A percentile compares a stretch with the other conserved stretches of the same genome.
phyloP scores from a whole-genome alignment of 176 grass and related monocot genomes.

The Bromus sterilis region DNA sequence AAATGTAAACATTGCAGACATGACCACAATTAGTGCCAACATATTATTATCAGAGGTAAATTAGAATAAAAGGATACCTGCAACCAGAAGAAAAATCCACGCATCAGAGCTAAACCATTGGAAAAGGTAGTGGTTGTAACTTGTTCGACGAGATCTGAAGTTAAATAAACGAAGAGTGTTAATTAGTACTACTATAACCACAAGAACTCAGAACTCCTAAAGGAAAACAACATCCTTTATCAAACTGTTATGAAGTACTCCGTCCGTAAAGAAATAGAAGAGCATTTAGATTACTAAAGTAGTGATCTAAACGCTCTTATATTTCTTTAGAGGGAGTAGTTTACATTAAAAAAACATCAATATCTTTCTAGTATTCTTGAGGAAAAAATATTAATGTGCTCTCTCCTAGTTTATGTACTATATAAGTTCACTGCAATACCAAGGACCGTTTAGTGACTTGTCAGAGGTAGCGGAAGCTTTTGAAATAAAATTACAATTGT shows the following conservation, averaged over 20 bases:
- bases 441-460: neutral
- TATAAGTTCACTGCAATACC: neutral
- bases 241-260: neutral
- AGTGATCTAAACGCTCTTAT: too few species aligned
- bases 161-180: slow-evolving; percentile 19
- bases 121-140: slow-evolving; percentile 16
- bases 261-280: too few species aligned
- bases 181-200: neutral
- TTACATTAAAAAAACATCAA: neutral
- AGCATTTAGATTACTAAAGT: too few species aligned
- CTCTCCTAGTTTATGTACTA: neutral
- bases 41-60: neutral
- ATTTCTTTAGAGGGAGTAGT: too few species aligned
- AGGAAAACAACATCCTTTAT: neutral
- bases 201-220: neutral
- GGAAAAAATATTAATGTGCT: neutral
- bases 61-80: slow-evolving; percentile 30
- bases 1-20: neutral
- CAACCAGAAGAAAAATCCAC: slow-evolving; percentile 82
- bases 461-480: neutral
- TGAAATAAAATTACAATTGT: neutral
- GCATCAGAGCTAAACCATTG: slow-evolving; percentile 60
- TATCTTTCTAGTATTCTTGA: neutral
- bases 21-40: neutral
- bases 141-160: slow-evolving; percentile 42